Base-by-base conservation (phyloP, 306 rosid species). In the Glycine soja region DNA sequence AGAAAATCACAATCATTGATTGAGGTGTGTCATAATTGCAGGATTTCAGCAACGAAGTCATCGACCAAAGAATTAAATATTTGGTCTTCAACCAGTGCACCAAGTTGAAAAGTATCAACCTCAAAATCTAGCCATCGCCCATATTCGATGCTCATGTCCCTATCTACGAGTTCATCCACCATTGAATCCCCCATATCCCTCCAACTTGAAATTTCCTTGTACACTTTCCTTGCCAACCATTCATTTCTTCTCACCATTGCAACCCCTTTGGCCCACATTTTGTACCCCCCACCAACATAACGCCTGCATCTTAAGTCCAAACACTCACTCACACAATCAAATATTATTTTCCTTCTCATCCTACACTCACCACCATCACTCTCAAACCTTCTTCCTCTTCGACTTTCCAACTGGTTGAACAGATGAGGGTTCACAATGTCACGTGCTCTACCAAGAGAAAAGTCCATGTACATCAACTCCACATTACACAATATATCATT, bases 131-230 rank as follows among this genome's bases (percentile, higher is more conserved):
- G 85, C 98, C 94, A 89, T 83, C 86, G 85, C 74, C 93, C 98
- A 65, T 75, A 71, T 51, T 84, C 81, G 81, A 81, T 77, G 80
- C 90, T 86, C 96, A 93, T 93, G 88, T 93, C 97, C 70, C 81
- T 90, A 76, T 87, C 90, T 62, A 93, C 90, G 13, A 91, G 91
- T 62, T 91, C 94, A 76, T 93, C 98, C 16, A 91, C 97, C 93
- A 91, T 90, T 11, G 91, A 88, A 78, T 91, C 89, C 46, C 91
- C 88, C 92, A 86, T 48, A 47, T 84, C 90, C 10, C 67, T 88
- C 89, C 91, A 91, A 76, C 86, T 85, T 12, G 85, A 85, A 63
- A 91, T 79, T 85, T 93, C 93, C 82, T 89, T 89, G 80, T 84
- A 86, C 57, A 91, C 83, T 79, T 90, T 90, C 71, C 74, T 85